Conservation (phyloP, 2,329 filamentous ascomycete species). For the Neonectria ditissima region DNA sequence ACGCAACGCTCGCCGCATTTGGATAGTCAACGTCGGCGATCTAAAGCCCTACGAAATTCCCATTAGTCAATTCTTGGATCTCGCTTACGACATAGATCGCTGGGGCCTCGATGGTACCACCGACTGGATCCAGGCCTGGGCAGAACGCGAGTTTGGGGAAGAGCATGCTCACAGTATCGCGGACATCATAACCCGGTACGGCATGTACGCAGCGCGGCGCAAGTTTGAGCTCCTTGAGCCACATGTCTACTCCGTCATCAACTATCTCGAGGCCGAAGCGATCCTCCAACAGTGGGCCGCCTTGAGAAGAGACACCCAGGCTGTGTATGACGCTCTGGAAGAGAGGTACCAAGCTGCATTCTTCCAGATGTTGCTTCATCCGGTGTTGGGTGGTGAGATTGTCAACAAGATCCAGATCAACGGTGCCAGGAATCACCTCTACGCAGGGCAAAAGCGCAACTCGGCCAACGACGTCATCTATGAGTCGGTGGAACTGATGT, state of each 20-base stretch:
- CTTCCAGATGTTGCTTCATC: slow-evolving; percentile 72
- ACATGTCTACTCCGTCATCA: slow-evolving; percentile 66
- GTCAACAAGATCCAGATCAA: slow-evolving; percentile 62
- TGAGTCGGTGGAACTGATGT: not conserved
- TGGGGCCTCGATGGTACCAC: slow-evolving; percentile 53
- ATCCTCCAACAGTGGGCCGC: slow-evolving; percentile 65
- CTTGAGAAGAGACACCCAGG: slow-evolving; percentile 58
- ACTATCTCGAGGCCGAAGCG: slow-evolving; percentile 70
- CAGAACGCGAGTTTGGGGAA: slow-evolving; percentile 63
- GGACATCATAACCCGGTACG: slow-evolving; percentile 58
- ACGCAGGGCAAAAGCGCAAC: slow-evolving; percentile 67
- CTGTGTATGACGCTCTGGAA: slow-evolving; percentile 57
- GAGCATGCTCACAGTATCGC: slow-evolving; percentile 60
- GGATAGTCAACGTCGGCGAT: slow-evolving; percentile 73
- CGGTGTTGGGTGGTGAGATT: slow-evolving; percentile 67
- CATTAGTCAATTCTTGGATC: slow-evolving; percentile 66
- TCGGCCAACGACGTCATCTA: slow-evolving; percentile 58
- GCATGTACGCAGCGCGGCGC: slow-evolving; percentile 65
- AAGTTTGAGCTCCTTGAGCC: slow-evolving; percentile 72
- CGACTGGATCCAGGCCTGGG: slow-evolving; percentile 56
- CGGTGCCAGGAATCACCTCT: slow-evolving; percentile 63
- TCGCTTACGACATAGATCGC: slow-evolving; percentile 66
- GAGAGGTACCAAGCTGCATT: slow-evolving; percentile 62
- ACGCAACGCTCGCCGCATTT: slow-evolving; percentile 63
- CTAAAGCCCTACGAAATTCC: slow-evolving; percentile 69